Evolutionary conservation across 2,329 filamentous ascomycete species (phyloP).

Genomic region (Ophiostoma perfectum): DNA sequence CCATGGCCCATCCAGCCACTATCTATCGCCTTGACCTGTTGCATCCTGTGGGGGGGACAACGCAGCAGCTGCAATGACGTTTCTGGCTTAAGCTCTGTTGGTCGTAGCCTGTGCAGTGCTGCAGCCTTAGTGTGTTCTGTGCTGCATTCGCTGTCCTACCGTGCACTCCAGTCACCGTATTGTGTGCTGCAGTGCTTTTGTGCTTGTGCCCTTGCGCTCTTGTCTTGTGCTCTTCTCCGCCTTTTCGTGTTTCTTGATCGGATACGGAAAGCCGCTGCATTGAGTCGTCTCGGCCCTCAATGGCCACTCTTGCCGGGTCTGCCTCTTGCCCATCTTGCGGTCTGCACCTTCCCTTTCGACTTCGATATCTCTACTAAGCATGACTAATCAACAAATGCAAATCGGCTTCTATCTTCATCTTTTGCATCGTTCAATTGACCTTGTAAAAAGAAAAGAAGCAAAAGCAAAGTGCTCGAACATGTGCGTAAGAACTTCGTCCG

Average conservation of each 20-base stretch:
- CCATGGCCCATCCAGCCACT: no score
- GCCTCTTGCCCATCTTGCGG: not conserved
- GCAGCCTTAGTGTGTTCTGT: not conserved
- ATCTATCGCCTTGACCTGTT: not conserved
- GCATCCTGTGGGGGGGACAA: slow-evolving; percentile 7
- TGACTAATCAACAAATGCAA: not conserved
- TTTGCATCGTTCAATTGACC: no score
- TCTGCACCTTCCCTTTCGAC: not conserved
- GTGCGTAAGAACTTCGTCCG: not conserved
- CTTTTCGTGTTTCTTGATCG: not conserved
- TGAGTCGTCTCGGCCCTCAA: not conserved
- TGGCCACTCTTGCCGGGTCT: not conserved
- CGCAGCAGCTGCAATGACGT: slow-evolving; percentile 15
- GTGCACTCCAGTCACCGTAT: not conserved
- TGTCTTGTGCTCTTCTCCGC: not conserved
- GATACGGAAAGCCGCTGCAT: not conserved
- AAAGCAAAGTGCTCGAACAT: no score
- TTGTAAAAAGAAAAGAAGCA: no score
- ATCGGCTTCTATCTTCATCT: no score
- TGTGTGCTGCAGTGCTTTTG: not conserved
- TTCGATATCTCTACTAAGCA: not conserved
- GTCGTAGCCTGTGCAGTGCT: slow-evolving; percentile 2
- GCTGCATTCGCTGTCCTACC: not conserved
- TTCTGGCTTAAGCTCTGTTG: slow-evolving; percentile 12
- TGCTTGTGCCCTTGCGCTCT: no score